These are phyloP conservation scores for Spathaspora gorwiae DNA, from an alignment of 805 yeast genomes.

Conservation along the genomic window DNA sequence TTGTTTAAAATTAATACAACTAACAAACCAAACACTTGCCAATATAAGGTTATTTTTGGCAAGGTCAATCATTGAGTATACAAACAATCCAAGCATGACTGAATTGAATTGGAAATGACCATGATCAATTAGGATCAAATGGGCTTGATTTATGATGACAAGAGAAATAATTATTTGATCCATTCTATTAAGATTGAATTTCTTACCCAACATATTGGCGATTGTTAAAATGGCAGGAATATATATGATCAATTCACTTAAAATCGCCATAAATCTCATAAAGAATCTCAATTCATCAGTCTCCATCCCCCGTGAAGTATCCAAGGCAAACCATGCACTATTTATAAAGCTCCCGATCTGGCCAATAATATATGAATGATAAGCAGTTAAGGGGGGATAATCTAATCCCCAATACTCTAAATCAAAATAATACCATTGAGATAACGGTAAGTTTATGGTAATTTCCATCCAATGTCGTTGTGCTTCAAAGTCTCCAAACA, in stretches of 20 bases:
- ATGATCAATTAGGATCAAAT: constrained; percentile 81
- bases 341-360: constrained; percentile 61
- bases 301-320: constrained; percentile 74
- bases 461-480: constrained; percentile 98
- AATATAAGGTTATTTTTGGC: constrained; percentile 57
- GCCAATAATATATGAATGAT: constrained; percentile 81
- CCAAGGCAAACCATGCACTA: constrained; percentile 71
- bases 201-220: constrained; percentile 66
- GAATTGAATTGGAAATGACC: constrained; percentile 96
- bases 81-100: constrained; percentile 86
- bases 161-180: constrained; percentile 75
- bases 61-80: constrained; percentile 63
- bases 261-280: constrained; percentile 77
- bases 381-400: constrained; percentile 96
- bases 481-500: constrained; percentile 95
- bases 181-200: constrained; percentile 52
- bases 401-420: constrained; percentile 94
- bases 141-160: constrained; percentile 80
- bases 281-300: constrained; percentile 61
- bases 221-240: constrained; percentile 77
- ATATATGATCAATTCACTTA: constrained; percentile 69
- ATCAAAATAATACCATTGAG: constrained; percentile 85
- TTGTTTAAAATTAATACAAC: constrained; percentile 82
- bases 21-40: constrained; percentile 74
- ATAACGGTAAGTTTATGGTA: constrained; percentile 68